Percentiles rank a stretch among this genome's conserved stretches.
Conservation (phyloP, 1,284 basidiomycete genomes). For the Ganoderma resinaceum region DNA sequence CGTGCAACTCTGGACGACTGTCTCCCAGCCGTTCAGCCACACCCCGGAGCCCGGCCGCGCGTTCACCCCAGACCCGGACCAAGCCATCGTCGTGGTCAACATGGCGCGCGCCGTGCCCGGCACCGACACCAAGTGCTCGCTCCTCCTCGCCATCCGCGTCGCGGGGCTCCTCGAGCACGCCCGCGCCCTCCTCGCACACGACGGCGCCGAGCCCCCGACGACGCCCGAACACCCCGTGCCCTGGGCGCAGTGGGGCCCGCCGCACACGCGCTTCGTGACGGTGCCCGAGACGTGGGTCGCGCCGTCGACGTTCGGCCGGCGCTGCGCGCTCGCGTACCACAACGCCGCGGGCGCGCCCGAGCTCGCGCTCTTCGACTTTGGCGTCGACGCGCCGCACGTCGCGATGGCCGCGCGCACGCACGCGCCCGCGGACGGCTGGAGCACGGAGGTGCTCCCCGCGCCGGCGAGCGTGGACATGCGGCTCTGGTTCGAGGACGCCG, state of each 20-base stretch:
- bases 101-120: constrained; percentile 7
- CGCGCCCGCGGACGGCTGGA: background rate
- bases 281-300: constrained; percentile 13
- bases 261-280: constrained; percentile 1
- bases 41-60: constrained; percentile 10
- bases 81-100: constrained; percentile 13
- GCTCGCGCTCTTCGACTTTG: constrained; percentile 12
- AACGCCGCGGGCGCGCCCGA: background rate
- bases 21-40: constrained; percentile 12
- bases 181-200: background rate
- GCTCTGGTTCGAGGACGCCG: constrained; percentile 2
- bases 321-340: constrained; percentile 8
- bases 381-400: background rate
- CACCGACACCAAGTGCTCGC: background rate
- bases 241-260: constrained; percentile 14
- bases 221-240: background rate
- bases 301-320: constrained; percentile 14
- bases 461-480: constrained; percentile 2
- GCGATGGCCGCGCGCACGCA: background rate
- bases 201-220: background rate
- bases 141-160: constrained; percentile 14
- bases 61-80: constrained; percentile 6
- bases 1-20: constrained; percentile 15
- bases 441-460: background rate
- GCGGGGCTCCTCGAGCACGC: background rate